These are phyloP conservation scores for Meripilus lineatus DNA, from an alignment of 1,284 basidiomycete genomes.

Conservation along the genomic window DNA sequence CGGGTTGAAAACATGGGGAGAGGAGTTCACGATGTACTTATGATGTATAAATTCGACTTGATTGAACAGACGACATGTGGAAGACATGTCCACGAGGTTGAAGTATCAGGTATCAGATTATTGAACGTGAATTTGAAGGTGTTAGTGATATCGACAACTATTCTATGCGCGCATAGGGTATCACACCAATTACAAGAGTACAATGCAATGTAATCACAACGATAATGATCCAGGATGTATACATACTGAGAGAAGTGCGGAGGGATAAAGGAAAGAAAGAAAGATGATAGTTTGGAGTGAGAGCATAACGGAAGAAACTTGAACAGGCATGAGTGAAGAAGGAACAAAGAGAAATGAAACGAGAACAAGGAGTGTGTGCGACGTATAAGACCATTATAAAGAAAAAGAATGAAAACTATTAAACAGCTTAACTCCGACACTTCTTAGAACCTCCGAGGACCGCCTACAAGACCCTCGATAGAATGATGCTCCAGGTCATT, in stretches of 20 bases:
- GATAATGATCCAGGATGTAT: slow-evolving; percentile 9
- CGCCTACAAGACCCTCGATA: slow-evolving; percentile 59
- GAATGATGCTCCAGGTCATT: slow-evolving; percentile 92
- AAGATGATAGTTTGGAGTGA: too few relatives aligned
- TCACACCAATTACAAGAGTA: slow-evolving; percentile 9
- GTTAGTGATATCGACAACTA: not conserved
- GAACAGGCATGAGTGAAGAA: not conserved
- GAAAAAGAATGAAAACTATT: slow-evolving; percentile 3
- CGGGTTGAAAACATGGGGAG: too few relatives aligned
- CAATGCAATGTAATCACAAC: slow-evolving; percentile 7
- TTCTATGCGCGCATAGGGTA: slow-evolving; percentile 10
- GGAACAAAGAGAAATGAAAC: not conserved
- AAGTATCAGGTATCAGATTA: too few relatives aligned
- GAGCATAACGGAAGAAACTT: not conserved
- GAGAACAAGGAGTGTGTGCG: not conserved
- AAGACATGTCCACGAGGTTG: too few relatives aligned
- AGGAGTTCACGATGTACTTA: too few relatives aligned
- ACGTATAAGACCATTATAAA: not conserved
- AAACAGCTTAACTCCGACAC: not conserved
- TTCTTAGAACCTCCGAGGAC: slow-evolving; percentile 35
- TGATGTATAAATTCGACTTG: too few relatives aligned
- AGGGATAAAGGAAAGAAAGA: slow-evolving; percentile 1
- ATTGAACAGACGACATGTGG: too few relatives aligned
- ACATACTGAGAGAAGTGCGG: not conserved
- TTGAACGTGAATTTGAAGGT: too few relatives aligned